Conservation (phyloP, 768 basidiomycete species). For the Kondoa malvinella region DNA sequence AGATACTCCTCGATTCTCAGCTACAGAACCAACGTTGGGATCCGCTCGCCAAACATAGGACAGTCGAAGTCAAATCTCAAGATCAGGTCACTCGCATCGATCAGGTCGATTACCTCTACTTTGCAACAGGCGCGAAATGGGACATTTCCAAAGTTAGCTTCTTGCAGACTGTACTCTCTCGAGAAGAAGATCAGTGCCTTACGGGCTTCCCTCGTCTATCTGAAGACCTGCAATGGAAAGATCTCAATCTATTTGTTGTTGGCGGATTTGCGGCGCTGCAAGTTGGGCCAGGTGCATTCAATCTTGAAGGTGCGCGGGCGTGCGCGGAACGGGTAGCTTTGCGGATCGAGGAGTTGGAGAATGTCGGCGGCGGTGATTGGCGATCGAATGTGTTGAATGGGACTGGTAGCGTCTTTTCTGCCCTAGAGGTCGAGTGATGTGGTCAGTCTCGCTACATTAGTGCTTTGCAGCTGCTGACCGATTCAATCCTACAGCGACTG, state of each 20-base stretch:
- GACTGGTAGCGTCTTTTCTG: no score
- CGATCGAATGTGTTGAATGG: not conserved
- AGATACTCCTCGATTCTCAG: constrained; percentile 3
- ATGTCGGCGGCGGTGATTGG: not conserved
- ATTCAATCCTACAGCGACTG: no score
- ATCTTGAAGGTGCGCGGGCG: not conserved
- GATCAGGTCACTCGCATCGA: constrained; percentile 2
- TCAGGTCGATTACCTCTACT: constrained; percentile 13
- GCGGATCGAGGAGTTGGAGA: not conserved
- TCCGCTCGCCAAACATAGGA: not conserved
- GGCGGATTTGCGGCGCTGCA: constrained; percentile 1
- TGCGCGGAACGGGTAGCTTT: not conserved
- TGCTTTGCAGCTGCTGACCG: no score
- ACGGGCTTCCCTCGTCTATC: constrained; percentile 21
- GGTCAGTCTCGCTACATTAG: no score
- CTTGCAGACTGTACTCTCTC: constrained; percentile 13
- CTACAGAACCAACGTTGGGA: constrained; percentile 4
- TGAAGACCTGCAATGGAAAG: constrained; percentile 18
- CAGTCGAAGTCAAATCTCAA: not conserved
- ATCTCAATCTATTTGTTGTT: not conserved
- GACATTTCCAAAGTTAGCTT: constrained; percentile 14
- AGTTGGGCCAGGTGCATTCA: constrained; percentile 1
- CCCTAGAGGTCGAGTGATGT: no score
- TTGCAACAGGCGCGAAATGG: constrained; percentile 18
- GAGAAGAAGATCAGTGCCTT: constrained; percentile 18